Evolutionary conservation across 192 early-diverging fungal species (phyloP), one percentile per base, ranked within the genome.

Genomic region (Coemansia aciculifera): DNA sequence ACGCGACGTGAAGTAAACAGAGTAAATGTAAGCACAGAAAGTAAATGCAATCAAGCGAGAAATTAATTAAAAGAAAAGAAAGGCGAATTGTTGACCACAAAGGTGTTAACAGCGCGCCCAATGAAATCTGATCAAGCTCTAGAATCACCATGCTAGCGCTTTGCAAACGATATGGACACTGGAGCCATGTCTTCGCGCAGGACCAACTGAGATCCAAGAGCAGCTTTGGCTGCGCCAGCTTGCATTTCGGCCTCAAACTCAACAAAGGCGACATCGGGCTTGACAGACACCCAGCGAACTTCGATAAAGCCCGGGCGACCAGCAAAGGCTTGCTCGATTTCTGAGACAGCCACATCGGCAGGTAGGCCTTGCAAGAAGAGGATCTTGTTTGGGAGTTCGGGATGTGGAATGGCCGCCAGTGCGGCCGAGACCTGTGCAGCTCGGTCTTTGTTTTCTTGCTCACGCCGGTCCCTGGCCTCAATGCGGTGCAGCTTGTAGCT

Each of bases 221-320:
- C 84, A 34, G 84, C 83, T 73, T 94, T 94, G 60, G 94, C 96
- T 34, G 85, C 73, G n/a, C 86, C 88, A 2, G 94, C 87, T 66
- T 94, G 91, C 13, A 84, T 67, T 36, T 97, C 97, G n/a, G 85
- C 86, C 31, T 91, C 93, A 75, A 94, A 99, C 79, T 98, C 96
- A 46, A 98, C 95, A 85, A 99, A 99, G 0, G 96, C 95, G 76
- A 98, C 93, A 34, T 92, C 93, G 68, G 88, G 90, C 73, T 94
- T 95, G 70, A 92, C 90, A 6, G 93, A 90, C 10, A 99, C 91
- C 69, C 92, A 86, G 80, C 97, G 95, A 29, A 98, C 94, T 86
- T 99, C 97, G 65, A 92, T 93, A 87, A 96, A 95, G 6, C 96
- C 96, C 46, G 91, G 89, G 74, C 88, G 90, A 54, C 77, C 85